Percentiles rank a stretch among this genome's conserved stretches.
phyloP scores from a whole-genome alignment of 1,284 basidiomycete species.

The Ceratobasidium sp. region DNA sequence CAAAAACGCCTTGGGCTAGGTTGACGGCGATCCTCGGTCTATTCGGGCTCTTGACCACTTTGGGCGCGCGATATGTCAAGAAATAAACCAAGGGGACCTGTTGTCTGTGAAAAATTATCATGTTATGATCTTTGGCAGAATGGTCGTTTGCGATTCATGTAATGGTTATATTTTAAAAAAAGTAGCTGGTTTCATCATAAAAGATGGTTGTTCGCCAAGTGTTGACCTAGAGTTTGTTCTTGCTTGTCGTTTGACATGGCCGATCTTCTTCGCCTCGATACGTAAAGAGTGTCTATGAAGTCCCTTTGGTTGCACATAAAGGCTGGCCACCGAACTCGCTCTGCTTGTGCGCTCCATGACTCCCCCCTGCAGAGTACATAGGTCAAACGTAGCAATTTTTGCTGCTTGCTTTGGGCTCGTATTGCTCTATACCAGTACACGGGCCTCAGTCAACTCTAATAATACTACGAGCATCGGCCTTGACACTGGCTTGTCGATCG shows the following conservation, averaged over 20 bases:
- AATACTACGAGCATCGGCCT: not conserved
- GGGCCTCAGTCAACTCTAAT: not conserved
- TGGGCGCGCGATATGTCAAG: constrained; percentile 3
- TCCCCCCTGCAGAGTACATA: not conserved
- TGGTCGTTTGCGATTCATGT: too few relatives aligned
- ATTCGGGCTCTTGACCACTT: constrained; percentile 6
- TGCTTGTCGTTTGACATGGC: not conserved
- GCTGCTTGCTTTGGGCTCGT: not conserved
- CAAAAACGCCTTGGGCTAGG: constrained; percentile 15
- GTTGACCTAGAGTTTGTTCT: not conserved
- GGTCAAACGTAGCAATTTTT: not conserved
- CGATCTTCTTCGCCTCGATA: not conserved
- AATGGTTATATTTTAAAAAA: not conserved
- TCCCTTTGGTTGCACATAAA: not conserved
- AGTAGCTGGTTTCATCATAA: too few relatives aligned
- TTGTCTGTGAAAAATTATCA: not conserved
- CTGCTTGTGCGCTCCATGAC: not conserved
- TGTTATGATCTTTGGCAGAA: too few relatives aligned
- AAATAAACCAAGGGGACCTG: constrained; percentile 1
- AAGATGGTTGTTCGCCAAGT: not conserved
- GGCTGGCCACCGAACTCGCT: not conserved
- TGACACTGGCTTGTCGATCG: not conserved
- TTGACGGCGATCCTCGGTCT: constrained; percentile 22
- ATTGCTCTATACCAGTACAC: not conserved
- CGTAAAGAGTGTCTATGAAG: not conserved